Percentiles rank a stretch among this genome's conserved stretches.
These are phyloP conservation scores for Grosmannia clavigera DNA, from an alignment of 2,329 filamentous ascomycete genomes.

Conservation along the genomic window DNA sequence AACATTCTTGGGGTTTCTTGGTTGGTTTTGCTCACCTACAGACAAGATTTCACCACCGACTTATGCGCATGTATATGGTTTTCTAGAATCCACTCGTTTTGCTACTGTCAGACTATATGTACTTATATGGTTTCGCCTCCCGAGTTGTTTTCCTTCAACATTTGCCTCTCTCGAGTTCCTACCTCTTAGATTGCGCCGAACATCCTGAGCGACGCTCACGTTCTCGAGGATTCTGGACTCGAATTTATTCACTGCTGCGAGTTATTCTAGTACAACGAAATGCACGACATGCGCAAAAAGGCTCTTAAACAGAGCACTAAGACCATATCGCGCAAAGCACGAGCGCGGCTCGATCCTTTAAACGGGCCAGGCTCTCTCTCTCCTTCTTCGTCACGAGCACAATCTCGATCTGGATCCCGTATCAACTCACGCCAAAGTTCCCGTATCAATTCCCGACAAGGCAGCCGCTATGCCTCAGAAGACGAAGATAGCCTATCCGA, in stretches of 20 bases:
- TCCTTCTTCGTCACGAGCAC: constrained; percentile 43
- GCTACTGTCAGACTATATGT: neutral
- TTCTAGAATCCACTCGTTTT: neutral
- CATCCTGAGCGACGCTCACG: neutral
- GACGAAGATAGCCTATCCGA: constrained; percentile 35
- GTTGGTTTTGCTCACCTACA: neutral
- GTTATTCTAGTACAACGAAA: constrained; percentile 18
- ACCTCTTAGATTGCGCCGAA: neutral
- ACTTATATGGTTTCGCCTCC: neutral
- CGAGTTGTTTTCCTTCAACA: neutral
- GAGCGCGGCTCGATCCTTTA: constrained; percentile 41
- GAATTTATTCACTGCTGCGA: neutral
- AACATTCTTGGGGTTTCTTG: neutral
- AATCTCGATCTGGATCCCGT: constrained; percentile 46
- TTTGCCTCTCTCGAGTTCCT: neutral
- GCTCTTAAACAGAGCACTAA: constrained; percentile 59
- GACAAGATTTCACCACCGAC: neutral
- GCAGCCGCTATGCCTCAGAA: constrained; percentile 46
- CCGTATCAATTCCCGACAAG: constrained; percentile 44
- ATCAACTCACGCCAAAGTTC: constrained; percentile 32
- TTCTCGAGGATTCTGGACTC: neutral
- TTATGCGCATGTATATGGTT: neutral
- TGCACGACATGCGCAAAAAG: constrained; percentile 56
- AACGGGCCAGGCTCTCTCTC: constrained; percentile 46
- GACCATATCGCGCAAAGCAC: constrained; percentile 58